phyloP scores from a whole-genome alignment of 352 stramenopile genomes.

The Peronospora belbahrii region DNA sequence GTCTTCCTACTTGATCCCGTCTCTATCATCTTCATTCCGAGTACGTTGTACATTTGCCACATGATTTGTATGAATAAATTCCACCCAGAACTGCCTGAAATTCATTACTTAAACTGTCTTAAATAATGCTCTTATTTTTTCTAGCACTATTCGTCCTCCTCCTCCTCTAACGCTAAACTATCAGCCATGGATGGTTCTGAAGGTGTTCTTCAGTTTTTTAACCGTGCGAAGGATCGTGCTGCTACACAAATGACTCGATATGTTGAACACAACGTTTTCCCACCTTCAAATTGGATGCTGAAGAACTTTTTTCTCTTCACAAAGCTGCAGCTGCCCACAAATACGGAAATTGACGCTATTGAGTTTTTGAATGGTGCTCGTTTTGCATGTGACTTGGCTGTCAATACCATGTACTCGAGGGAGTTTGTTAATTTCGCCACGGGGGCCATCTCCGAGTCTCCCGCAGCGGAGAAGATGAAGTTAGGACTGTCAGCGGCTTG shows the following conservation, averaged over 20 bases:
- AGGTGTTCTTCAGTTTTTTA: conserved; percentile 25
- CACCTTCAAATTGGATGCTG: conserved; percentile 21
- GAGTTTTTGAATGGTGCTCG: conserved; percentile 46
- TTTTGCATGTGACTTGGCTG: conserved; percentile 38
- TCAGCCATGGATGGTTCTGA: conserved; percentile 25
- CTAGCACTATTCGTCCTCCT: conserved; percentile 22
- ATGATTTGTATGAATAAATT: background rate
- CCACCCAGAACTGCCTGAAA: background rate
- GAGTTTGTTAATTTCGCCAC: conserved; percentile 45
- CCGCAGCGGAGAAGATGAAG: conserved; percentile 32
- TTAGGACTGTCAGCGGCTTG: conserved; percentile 29
- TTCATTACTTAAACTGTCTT: too few species aligned
- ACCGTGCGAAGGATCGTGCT: conserved; percentile 16
- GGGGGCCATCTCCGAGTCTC: conserved; percentile 31
- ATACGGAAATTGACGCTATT: conserved; percentile 40
- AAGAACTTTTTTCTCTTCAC: conserved; percentile 36
- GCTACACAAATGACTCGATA: conserved; percentile 22
- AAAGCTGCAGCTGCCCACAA: conserved; percentile 39
- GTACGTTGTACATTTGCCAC: background rate
- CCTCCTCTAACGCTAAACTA: conserved; percentile 12
- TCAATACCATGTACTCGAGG: conserved; percentile 49
- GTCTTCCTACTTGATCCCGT: background rate
- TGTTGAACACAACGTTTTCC: conserved; percentile 30
- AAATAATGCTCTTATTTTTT: background rate
- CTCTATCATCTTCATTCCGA: conserved; percentile 5